Percentiles rank a stretch among this genome's conserved stretches.
These are phyloP conservation scores for Aphanomyces euteiches DNA, from an alignment of 352 stramenopile genomes.

Conservation along the genomic window DNA sequence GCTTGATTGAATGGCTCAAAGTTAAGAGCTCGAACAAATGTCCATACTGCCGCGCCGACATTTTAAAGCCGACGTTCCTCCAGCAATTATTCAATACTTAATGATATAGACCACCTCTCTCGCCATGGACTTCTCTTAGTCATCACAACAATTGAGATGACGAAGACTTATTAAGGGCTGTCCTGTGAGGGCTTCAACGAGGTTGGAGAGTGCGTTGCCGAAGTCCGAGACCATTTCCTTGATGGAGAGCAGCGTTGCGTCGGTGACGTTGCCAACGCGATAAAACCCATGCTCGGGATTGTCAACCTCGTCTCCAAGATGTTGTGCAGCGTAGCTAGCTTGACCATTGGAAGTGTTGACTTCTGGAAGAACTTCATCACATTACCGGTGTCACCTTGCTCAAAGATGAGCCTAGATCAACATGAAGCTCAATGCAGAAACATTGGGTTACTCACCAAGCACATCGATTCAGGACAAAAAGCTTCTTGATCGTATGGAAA, in stretches of 20 bases:
- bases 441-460: slow-evolving; percentile 1
- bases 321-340: background rate
- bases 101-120: background rate
- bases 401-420: background rate
- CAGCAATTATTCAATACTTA: slow-evolving; percentile 27
- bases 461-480: slow-evolving; percentile 8
- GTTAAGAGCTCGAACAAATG: slow-evolving; percentile 69
- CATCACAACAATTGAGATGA: too few species aligned
- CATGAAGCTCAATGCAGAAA: background rate
- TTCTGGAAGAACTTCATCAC: slow-evolving; percentile 19
- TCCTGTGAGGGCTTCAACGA: background rate
- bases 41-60: slow-evolving; percentile 64
- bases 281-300: background rate
- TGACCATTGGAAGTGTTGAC: slow-evolving; percentile 21
- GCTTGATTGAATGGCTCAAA: slow-evolving; percentile 78
- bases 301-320: background rate
- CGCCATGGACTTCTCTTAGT: too few species aligned
- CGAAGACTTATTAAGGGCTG: background rate
- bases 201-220: background rate
- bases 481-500: slow-evolving; percentile 18
- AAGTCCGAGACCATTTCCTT: slow-evolving; percentile 12
- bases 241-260: slow-evolving; percentile 15
- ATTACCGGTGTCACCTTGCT: background rate
- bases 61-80: slow-evolving; percentile 28
- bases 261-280: slow-evolving; percentile 19